Base-by-base conservation (phyloP, 129 eudicot genomes). In the Silybum marianum region DNA sequence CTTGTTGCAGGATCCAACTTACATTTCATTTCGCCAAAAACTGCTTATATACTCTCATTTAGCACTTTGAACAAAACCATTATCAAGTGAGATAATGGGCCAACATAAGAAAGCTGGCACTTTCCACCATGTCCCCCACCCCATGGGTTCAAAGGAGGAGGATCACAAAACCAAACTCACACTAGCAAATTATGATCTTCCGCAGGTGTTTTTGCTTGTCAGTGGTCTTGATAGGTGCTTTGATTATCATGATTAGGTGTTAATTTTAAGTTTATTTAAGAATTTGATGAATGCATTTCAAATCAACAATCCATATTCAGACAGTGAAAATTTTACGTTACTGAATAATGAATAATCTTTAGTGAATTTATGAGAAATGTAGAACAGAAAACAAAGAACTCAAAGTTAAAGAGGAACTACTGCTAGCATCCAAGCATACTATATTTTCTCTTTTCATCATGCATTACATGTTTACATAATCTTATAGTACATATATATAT, bases 371-470 rank as follows among this genome's bases (percentile, higher is more conserved):
- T 58, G 6, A 58, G 63, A 54, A 54, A 54, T 5, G 22, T 16
- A 16, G n/a, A 54, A 54, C 22, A 54, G 66, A 58, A 18, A 18
- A n/a, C 66, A 58, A 58, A 58, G 23, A 58, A n/a, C 23, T 58
- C 66, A 58, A 18, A 58, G 23, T 58, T 58, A 58, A 58, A 58
- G 66, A 58, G 66, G 10, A 58, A 18, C 66, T 58, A 58, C 66
- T 18, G 66, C 66, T 58, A 58, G 66, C 66, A 58, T 58, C 66
- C 66, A 58, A n/a, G 66, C 23, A 58, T 58, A 58, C 10, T 9
- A 58, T 58, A 54, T 58, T 44, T 44, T 58, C 66, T 58, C 66
- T 58, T 58, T 58, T 58, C 66, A 58, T 58, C 66, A 58, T 58
- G 66, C 66, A n/a, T 58, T 58, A 58, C 23, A 58, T 6, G 66